These are phyloP conservation scores for Crithidia expoeki DNA, from an alignment of 208 protist genomes.

Conservation along the genomic window DNA sequence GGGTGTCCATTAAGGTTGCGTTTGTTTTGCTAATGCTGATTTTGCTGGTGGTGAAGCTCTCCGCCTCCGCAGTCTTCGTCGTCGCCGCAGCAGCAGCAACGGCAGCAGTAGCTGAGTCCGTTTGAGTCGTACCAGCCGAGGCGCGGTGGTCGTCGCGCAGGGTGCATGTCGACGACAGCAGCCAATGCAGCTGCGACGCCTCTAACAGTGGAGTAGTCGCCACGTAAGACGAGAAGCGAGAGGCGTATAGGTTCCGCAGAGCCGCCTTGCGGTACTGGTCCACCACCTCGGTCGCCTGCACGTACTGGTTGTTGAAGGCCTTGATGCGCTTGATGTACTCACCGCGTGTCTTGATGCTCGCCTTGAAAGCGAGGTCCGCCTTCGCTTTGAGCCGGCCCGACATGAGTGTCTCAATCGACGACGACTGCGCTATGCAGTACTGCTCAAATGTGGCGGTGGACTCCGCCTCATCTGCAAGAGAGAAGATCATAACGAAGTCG, in stretches of 20 bases:
- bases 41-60: background rate
- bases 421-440: conserved; percentile 59
- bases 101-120: background rate
- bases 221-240: conserved; percentile 63
- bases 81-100: background rate
- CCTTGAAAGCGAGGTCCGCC: conserved; percentile 68
- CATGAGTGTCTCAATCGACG: conserved; percentile 67
- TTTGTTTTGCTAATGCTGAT: background rate
- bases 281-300: conserved; percentile 42
- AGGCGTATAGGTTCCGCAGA: conserved; percentile 42
- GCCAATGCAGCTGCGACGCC: conserved; percentile 51
- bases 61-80: background rate
- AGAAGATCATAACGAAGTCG: conserved; percentile 53
- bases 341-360: conserved; percentile 62
- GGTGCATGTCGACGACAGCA: conserved; percentile 40
- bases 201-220: conserved; percentile 49
- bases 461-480: conserved; percentile 38
- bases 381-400: conserved; percentile 70
- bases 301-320: conserved; percentile 63
- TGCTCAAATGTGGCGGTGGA: conserved; percentile 56
- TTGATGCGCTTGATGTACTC: conserved; percentile 87
- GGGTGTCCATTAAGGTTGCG: background rate
- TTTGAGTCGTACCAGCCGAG: background rate
- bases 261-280: conserved; percentile 36
- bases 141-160: conserved; percentile 29